These are phyloP conservation scores for Panaeolus cyanescens DNA, from an alignment of 768 basidiomycete genomes.

Conservation along the genomic window DNA sequence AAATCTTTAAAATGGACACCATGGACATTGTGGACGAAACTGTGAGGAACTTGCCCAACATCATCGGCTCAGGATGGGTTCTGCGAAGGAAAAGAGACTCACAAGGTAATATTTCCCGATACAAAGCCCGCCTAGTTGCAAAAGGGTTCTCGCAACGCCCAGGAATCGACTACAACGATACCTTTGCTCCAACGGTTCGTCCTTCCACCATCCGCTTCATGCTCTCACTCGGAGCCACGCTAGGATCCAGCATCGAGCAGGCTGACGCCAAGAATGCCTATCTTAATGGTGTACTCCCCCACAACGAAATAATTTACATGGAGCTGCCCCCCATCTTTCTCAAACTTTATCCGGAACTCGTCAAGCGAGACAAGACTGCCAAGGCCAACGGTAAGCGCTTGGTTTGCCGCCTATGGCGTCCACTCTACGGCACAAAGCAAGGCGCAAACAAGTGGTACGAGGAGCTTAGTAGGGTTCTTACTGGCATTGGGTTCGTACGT, in stretches of 20 bases:
- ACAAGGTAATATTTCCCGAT: slow-evolving; percentile 18
- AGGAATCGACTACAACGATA: slow-evolving; percentile 32
- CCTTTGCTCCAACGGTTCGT: too few relatives aligned
- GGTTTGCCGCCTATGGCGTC: too few relatives aligned
- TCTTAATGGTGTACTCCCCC: too few relatives aligned
- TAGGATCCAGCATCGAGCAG: slow-evolving; percentile 5
- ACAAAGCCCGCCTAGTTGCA: too few relatives aligned
- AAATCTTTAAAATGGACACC: slow-evolving; percentile 18
- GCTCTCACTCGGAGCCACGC: slow-evolving; percentile 17
- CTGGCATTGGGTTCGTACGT: slow-evolving; percentile 1
- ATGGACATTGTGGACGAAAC: slow-evolving; percentile 15
- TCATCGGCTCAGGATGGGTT: slow-evolving; percentile 16
- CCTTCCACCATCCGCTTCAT: too few relatives aligned
- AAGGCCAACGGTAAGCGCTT: too few relatives aligned
- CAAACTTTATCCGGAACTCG: background rate
- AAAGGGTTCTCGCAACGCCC: slow-evolving; percentile 33
- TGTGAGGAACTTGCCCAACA: slow-evolving; percentile 11
- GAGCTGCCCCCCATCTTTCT: slow-evolving; percentile 13
- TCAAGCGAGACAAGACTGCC: too few relatives aligned
- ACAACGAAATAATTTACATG: slow-evolving; percentile 25
- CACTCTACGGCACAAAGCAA: too few relatives aligned
- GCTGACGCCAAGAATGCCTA: slow-evolving; percentile 16
- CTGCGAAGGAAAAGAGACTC: slow-evolving; percentile 18
- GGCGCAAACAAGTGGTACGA: slow-evolving; percentile 3
- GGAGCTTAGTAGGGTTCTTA: background rate